Percentiles rank a stretch among this genome's conserved stretches.
Evolutionary conservation across 345 rosid species (phyloP).

Genomic region (Boechera retrofracta): DNA sequence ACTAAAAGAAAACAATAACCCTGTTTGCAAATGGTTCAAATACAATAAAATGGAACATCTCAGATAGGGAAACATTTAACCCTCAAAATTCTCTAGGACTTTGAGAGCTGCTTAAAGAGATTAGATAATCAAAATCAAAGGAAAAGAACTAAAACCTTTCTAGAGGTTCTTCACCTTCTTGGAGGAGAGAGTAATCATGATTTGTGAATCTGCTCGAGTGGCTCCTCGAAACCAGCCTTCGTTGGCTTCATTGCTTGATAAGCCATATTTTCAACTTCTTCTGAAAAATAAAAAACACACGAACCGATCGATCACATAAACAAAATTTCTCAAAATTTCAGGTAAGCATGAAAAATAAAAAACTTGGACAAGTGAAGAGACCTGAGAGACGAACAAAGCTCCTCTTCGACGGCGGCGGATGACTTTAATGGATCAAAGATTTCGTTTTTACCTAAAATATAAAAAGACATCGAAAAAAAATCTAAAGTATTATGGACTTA

Average conservation of each 20-base stretch:
- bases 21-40: not conserved
- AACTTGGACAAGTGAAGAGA: not conserved
- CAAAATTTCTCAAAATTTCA: not conserved
- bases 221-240: slow-evolving; percentile 71
- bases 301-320: not conserved
- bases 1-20: not conserved
- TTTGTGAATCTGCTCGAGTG: slow-evolving; percentile 70
- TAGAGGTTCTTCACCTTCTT: slow-evolving; percentile 76
- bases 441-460: slow-evolving; percentile 9
- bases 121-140: too few relatives aligned
- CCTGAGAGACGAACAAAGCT: slow-evolving; percentile 23
- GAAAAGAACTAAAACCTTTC: slow-evolving; percentile 49
- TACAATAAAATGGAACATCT: not conserved
- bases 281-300: not conserved
- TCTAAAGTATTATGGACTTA: not conserved
- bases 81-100: not conserved
- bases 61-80: not conserved
- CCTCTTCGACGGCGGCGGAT: slow-evolving; percentile 19
- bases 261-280: slow-evolving; percentile 47
- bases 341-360: not conserved
- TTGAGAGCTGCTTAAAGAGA: too few relatives aligned
- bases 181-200: slow-evolving; percentile 76
- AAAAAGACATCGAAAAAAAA: not conserved
- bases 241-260: slow-evolving; percentile 54
- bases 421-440: not conserved